Evolutionary conservation across 1,284 basidiomycete genomes (phyloP).

Genomic region (Anthracocystis panici-leucophaei): DNA sequence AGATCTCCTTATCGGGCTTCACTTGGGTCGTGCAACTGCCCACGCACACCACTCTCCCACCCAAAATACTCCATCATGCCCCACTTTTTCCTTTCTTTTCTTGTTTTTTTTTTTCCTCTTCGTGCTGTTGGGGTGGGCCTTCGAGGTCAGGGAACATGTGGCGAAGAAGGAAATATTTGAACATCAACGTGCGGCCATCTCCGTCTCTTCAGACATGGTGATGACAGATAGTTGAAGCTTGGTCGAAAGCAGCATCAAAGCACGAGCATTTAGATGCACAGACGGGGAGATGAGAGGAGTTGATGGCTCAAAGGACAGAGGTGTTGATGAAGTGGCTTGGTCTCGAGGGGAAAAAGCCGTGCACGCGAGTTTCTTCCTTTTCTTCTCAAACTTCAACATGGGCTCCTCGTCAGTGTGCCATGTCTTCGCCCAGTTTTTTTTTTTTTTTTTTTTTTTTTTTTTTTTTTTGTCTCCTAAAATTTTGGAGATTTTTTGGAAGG

Average conservation of each 20-base stretch:
- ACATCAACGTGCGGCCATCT: neutral
- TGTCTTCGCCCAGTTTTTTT: neutral
- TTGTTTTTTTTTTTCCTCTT: neutral
- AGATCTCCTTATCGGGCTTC: constrained; percentile 19
- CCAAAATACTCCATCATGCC: too few relatives aligned
- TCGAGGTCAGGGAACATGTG: neutral
- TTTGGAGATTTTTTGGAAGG: constrained; percentile 11
- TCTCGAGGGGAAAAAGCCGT: neutral
- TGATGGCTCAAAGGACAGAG: too few relatives aligned
- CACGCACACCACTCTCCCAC: too few relatives aligned
- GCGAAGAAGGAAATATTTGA: neutral
- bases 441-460: too few relatives aligned
- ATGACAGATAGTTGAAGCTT: too few relatives aligned
- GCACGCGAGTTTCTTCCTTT: constrained; percentile 5
- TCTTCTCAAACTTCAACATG: constrained; percentile 9
- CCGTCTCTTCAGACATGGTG: too few relatives aligned
- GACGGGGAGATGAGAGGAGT: neutral
- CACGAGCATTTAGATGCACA: too few relatives aligned
- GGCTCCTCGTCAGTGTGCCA: neutral
- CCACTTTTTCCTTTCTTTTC: neutral
- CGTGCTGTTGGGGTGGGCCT: constrained; percentile 14
- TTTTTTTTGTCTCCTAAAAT: constrained; percentile 6
- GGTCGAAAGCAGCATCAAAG: too few relatives aligned
- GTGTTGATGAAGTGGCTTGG: neutral
- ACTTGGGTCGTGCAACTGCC: too few relatives aligned